Conservation (phyloP, 139 green algal genomes). For the Chlorella sp. region DNA sequence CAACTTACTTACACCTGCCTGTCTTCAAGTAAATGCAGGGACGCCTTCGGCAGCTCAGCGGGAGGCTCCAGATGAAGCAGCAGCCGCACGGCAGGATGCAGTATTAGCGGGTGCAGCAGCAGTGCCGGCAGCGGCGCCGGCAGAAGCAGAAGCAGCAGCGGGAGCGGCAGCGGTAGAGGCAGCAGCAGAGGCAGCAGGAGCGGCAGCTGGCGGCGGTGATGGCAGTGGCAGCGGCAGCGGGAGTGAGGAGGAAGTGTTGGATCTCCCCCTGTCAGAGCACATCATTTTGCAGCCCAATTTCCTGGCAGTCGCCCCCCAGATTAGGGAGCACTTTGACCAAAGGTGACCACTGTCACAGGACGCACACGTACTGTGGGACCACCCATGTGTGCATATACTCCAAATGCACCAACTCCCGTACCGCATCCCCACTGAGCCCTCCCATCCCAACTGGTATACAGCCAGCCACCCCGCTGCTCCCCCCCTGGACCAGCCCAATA, state of each 20-base stretch:
- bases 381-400: neutral
- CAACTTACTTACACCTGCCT: too few species aligned
- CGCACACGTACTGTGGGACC: neutral
- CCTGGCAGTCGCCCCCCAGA: constrained; percentile 10
- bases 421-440: too few species aligned
- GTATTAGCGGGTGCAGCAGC: neutral
- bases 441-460: too few species aligned
- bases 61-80: too few species aligned
- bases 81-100: too few species aligned
- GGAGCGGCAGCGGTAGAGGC: neutral
- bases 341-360: neutral
- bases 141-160: neutral
- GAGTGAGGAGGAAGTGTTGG: constrained; percentile 9
- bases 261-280: constrained; percentile 37
- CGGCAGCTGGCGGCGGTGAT: neutral
- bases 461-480: neutral
- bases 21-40: too few species aligned
- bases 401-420: too few species aligned
- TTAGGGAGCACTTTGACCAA: constrained; percentile 9
- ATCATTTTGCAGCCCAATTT: constrained; percentile 53
- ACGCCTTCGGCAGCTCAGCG: too few species aligned
- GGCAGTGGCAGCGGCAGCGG: neutral
- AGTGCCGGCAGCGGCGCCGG: neutral
- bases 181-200: neutral
- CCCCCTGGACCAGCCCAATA: too few species aligned